phyloP scores from a whole-genome alignment of 139 green algal genomes.

The Astrephomene gubernaculifera region DNA sequence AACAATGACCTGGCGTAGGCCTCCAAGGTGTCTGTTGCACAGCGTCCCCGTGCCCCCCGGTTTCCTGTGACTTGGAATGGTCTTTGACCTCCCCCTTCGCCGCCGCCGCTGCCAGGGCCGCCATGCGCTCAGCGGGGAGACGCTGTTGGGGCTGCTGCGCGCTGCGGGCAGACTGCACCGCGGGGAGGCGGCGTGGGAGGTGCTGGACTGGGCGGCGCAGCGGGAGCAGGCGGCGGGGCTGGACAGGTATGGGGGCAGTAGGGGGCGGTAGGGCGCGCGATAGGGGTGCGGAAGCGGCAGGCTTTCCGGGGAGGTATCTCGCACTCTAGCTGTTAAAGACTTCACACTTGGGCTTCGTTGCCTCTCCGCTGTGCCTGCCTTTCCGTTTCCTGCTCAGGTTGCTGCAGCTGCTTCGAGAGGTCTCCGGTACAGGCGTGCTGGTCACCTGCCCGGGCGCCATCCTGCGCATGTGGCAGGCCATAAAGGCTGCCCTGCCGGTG shows the following conservation, averaged over 20 bases:
- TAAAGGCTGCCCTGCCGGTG: background rate
- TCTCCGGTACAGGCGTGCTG: background rate
- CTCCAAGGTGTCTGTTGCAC: too few relatives aligned
- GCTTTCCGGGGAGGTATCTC: background rate
- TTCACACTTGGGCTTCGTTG: too few relatives aligned
- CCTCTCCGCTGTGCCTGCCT: too few relatives aligned
- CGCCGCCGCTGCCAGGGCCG: background rate
- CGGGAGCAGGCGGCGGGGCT: too few relatives aligned
- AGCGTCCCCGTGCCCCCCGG: too few relatives aligned
- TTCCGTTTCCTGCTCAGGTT: background rate
- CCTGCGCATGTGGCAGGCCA: background rate
- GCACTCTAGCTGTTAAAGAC: too few relatives aligned
- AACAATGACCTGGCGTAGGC: too few relatives aligned
- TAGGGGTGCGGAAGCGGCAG: background rate
- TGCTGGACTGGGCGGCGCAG: slow-evolving; percentile 6
- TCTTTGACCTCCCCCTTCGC: too few relatives aligned
- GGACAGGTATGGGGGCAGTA: too few relatives aligned
- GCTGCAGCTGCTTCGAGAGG: background rate
- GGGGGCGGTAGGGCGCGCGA: too few relatives aligned
- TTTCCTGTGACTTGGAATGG: too few relatives aligned
- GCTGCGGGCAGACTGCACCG: background rate
- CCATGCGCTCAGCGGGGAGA: background rate
- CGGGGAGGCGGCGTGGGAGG: background rate
- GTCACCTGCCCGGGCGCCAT: background rate
- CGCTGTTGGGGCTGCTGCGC: background rate